Conservation (phyloP, 495 filamentous ascomycete genomes). For the Penicillium cinerascens region DNA sequence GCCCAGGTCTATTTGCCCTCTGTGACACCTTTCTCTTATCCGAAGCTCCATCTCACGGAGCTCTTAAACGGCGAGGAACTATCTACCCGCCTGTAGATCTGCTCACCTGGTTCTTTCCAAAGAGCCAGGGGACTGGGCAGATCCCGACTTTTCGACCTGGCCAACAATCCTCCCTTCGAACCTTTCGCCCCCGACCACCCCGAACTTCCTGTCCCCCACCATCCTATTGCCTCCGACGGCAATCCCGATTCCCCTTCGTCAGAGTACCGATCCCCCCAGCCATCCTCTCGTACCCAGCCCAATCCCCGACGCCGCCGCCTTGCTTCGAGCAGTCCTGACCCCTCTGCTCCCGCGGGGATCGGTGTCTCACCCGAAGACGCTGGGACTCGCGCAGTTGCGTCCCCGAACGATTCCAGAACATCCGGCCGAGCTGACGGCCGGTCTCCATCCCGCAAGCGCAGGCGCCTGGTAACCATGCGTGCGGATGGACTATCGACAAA, state of each 20-base stretch:
- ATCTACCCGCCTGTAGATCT: conserved; percentile 30
- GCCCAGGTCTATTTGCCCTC: not conserved
- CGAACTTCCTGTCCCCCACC: conserved; percentile 39
- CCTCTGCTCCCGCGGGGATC: conserved; percentile 19
- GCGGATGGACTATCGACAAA: conserved; percentile 51
- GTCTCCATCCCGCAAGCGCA: conserved; percentile 55
- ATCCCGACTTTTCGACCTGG: conserved; percentile 60
- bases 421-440: conserved; percentile 34
- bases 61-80: not conserved
- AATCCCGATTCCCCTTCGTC: conserved; percentile 17
- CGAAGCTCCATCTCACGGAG: not conserved
- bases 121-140: conserved; percentile 49
- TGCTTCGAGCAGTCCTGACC: conserved; percentile 28
- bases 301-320: conserved; percentile 28
- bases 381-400: conserved; percentile 27
- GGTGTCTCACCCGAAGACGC: conserved; percentile 17
- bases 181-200: conserved; percentile 61
- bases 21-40: not conserved
- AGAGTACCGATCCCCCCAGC: conserved; percentile 8
- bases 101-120: conserved; percentile 48
- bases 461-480: conserved; percentile 61
- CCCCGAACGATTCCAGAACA: conserved; percentile 19
- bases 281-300: conserved; percentile 6
- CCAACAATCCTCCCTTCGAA: conserved; percentile 50
- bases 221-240: conserved; percentile 18